A percentile compares a stretch with the other conserved stretches of the same genome.
Evolutionary conservation across 805 yeast species (phyloP).

Genomic region (Suhomyces sp.): DNA sequence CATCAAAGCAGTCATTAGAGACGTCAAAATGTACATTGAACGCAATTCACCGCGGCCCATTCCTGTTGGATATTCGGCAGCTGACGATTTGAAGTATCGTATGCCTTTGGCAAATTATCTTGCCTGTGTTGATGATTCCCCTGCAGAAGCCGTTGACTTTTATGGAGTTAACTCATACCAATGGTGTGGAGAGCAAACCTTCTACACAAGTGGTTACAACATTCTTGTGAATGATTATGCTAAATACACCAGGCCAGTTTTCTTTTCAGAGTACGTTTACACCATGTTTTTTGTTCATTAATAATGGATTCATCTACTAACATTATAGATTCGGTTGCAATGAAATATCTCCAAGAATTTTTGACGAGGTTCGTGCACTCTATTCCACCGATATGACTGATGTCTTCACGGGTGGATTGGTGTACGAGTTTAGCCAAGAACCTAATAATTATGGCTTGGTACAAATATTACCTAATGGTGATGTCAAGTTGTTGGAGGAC

Average conservation of each 20-base stretch:
- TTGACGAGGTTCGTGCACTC: conserved; percentile 72
- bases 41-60: conserved; percentile 59
- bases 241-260: conserved; percentile 71
- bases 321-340: conserved; percentile 68
- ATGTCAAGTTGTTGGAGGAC: conserved; percentile 44
- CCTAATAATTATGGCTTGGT: conserved; percentile 79
- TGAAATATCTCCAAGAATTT: conserved; percentile 70
- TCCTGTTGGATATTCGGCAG: conserved; percentile 96
- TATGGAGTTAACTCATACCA: conserved; percentile 81
- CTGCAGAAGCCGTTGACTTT: conserved; percentile 65
- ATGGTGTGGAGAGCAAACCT: conserved; percentile 87
- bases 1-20: conserved; percentile 76
- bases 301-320: conserved; percentile 15
- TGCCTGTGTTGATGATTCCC: conserved; percentile 62
- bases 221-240: conserved; percentile 68
- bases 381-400: conserved; percentile 71
- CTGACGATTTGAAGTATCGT: conserved; percentile 82
- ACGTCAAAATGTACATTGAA: conserved; percentile 70
- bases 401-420: conserved; percentile 82
- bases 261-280: conserved; percentile 76
- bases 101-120: conserved; percentile 75
- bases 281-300: too few relatives aligned
- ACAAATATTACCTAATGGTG: conserved; percentile 41
- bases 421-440: conserved; percentile 79
- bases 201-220: conserved; percentile 68